phyloP scores from a whole-genome alignment of 2,329 filamentous ascomycete genomes.

The Volutella citrinella region DNA sequence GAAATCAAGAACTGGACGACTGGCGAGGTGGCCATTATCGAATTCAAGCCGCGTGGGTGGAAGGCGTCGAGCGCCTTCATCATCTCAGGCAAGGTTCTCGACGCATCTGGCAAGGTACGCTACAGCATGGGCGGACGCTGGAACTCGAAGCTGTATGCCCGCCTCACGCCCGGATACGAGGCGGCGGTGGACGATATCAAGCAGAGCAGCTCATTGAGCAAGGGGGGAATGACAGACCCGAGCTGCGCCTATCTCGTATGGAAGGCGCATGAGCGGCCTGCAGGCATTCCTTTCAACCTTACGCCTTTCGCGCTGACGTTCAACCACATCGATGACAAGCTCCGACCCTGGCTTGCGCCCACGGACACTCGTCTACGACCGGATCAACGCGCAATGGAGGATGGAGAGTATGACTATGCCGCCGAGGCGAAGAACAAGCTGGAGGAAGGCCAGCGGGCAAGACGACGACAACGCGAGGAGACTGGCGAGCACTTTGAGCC shows the following conservation, averaged over 20 bases:
- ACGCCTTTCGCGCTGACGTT: slow-evolving; percentile 94
- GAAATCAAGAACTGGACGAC: slow-evolving; percentile 97
- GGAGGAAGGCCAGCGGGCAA: slow-evolving; percentile 84
- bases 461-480: slow-evolving; percentile 69
- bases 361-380: slow-evolving; percentile 92
- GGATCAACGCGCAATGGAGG: slow-evolving; percentile 97
- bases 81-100: slow-evolving; percentile 81
- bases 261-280: slow-evolving; percentile 79
- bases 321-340: slow-evolving; percentile 85
- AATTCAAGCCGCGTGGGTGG: slow-evolving; percentile 96
- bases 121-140: slow-evolving; percentile 92
- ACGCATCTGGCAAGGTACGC: slow-evolving; percentile 72
- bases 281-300: slow-evolving; percentile 91
- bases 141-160: slow-evolving; percentile 97
- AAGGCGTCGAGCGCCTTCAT: slow-evolving; percentile 90
- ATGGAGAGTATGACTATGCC: slow-evolving; percentile 93
- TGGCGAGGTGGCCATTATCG: slow-evolving; percentile 81
- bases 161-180: slow-evolving; percentile 88
- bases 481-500: slow-evolving; percentile 79
- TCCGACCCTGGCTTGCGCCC: slow-evolving; percentile 75
- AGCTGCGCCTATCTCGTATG: slow-evolving; percentile 85
- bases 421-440: slow-evolving; percentile 92
- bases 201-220: slow-evolving; percentile 35
- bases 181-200: slow-evolving; percentile 61
- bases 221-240: slow-evolving; percentile 58